Conservation (phyloP, 2,329 filamentous ascomycete genomes). For the Beauveria asiatica region DNA sequence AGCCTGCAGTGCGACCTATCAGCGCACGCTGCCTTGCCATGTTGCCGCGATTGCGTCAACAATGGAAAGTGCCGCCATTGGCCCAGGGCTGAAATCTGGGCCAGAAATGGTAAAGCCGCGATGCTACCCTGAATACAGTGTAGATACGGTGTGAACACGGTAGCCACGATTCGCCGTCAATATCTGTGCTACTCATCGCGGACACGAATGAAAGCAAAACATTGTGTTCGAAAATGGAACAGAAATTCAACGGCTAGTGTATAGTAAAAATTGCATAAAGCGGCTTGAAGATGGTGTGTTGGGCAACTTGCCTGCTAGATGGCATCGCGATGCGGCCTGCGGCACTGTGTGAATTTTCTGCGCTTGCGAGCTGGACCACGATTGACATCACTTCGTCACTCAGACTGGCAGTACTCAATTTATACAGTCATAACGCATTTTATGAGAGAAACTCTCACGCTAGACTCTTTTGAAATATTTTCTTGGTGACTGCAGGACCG, state of each 20-base stretch:
- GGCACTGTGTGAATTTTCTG: slow-evolving; percentile 8
- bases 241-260: no score
- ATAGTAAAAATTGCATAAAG: no score
- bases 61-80: not conserved
- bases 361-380: not conserved
- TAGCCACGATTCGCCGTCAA: no score
- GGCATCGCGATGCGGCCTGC: not conserved
- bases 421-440: not conserved
- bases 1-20: no score
- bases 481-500: not conserved
- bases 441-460: not conserved
- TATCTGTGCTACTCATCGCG: no score
- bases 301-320: no score
- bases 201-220: no score
- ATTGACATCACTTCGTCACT: not conserved
- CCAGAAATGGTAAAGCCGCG: slow-evolving; percentile 4
- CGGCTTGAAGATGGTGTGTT: no score
- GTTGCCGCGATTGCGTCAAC: slow-evolving; percentile 5
- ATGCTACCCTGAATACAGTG: slow-evolving; percentile 9
- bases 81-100: not conserved
- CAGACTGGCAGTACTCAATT: not conserved
- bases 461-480: not conserved
- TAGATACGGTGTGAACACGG: not conserved
- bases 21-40: not conserved
- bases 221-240: no score